A percentile compares a stretch with the other conserved stretches of the same genome.
Conservation (phyloP, 257 asterid species). For the Gentiana straminea region DNA sequence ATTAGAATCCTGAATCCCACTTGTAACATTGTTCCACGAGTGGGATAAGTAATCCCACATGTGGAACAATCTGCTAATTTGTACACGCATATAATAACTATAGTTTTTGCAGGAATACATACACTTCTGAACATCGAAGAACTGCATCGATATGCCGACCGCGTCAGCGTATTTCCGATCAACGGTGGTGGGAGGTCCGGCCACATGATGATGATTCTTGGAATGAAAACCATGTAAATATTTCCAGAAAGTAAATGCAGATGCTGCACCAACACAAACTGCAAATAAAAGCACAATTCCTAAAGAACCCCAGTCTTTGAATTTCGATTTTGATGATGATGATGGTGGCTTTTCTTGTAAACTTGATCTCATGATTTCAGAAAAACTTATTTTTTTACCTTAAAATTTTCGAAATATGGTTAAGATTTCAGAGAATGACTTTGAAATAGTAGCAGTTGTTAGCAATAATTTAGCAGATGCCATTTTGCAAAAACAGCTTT, state of each 20-base stretch:
- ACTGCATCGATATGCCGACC: constrained; percentile 39
- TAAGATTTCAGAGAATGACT: no score
- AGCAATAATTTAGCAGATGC: no score
- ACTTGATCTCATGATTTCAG: no score
- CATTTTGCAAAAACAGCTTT: no score
- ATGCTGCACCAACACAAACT: constrained; percentile 27
- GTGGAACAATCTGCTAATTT: no score
- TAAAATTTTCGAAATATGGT: no score
- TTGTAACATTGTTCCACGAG: neutral
- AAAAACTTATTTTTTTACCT: no score
- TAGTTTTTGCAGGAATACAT: neutral
- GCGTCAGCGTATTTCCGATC: constrained; percentile 33
- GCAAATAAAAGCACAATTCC: constrained; percentile 21
- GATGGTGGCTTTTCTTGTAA: neutral
- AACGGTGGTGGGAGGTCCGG: constrained; percentile 3
- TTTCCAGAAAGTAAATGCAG: constrained; percentile 29
- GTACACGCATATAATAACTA: no score
- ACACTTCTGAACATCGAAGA: constrained; percentile 60
- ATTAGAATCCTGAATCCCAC: no score
- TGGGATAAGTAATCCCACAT: neutral
- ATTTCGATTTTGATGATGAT: neutral
- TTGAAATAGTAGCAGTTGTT: no score
- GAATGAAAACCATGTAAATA: constrained; percentile 12
- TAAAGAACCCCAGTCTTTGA: constrained; percentile 21
- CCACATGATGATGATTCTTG: constrained; percentile 4